Evolutionary conservation across 768 basidiomycete species (phyloP), one percentile per base, ranked within the genome.

Genomic region (Leccinum longicurvipes): DNA sequence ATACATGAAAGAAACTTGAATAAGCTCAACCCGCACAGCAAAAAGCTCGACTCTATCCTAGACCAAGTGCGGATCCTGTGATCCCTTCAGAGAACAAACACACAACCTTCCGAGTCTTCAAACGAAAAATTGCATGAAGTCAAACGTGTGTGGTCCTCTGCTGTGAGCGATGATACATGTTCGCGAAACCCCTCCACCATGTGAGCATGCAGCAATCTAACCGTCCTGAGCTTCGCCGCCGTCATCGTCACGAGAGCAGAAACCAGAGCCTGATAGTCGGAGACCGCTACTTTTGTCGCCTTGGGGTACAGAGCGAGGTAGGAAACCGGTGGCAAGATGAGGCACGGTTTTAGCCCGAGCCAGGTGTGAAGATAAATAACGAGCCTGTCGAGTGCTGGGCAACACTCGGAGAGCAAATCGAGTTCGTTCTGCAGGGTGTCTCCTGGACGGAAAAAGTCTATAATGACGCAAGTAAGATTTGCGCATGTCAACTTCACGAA

Each of bases 381-480:
- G n/a, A 69, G 62, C 28, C 57, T 68, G 23, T 69, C 60, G 34
- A 69, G 59, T 10, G 47, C 50, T 6, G 47, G 39, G 50, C 67
- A 69, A 46, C 58, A 64, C 48, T 68, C 69, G 10, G 69, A 51
- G 14, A 69, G 56, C 9, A 69, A 28, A 49, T 64, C 53, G 25
- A 69, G 57, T 31, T 70, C 69, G 5, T 54, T 57, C 46, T 66
- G 67, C n/a, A 70, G 39, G 17, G 56, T 45, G 9, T 68, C 67
- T 3, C 62, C 64, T 6, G 56, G 49, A 51, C 63, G 64, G 55
- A 64, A 66, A 48, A 64, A 66, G 28, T 69, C 68, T 25, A 70
- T 61, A 11, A 59, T 60, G 36, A 70, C 62, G 31, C 54, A 66
- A 15, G 69, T 69, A 25, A 69, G 59, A 50, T 62, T 66, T 27